Evolutionary conservation across 2,329 filamentous ascomycete species (phyloP).

Genomic region (Diplodia mutila): DNA sequence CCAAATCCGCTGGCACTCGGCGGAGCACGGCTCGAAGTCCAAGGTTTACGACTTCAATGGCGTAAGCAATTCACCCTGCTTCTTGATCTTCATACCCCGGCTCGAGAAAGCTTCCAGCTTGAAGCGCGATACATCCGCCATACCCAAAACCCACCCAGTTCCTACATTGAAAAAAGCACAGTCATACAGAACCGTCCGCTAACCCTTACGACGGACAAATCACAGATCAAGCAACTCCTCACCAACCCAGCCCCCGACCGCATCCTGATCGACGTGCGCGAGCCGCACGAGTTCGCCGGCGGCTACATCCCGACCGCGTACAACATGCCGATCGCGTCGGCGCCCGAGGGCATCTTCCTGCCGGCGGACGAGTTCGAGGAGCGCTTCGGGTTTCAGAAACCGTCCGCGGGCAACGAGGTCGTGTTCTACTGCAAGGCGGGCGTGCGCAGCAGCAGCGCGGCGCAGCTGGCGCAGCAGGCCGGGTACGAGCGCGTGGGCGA

Average conservation of each 20-base stretch:
- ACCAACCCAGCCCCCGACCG: not conserved
- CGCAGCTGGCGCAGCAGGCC: conserved; percentile 72
- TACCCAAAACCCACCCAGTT: not conserved
- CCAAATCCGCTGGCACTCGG: conserved; percentile 14
- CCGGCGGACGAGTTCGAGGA: conserved; percentile 78
- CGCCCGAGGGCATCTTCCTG: conserved; percentile 80
- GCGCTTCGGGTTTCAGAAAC: conserved; percentile 76
- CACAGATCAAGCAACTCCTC: conserved; percentile 9
- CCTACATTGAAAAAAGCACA: not conserved
- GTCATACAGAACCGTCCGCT: not conserved
- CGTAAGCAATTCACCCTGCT: not conserved
- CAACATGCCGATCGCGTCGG: conserved; percentile 78
- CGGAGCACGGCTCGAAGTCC: conserved; percentile 17
- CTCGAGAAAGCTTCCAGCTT: not conserved
- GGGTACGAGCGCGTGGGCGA: conserved; percentile 75
- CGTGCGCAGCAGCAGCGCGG: conserved; percentile 77
- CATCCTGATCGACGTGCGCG: conserved; percentile 63
- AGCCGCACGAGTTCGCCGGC: conserved; percentile 66
- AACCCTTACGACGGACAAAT: not conserved
- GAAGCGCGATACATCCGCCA: not conserved
- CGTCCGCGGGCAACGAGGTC: conserved; percentile 57
- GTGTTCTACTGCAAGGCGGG: conserved; percentile 95
- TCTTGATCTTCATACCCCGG: not conserved
- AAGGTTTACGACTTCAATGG: conserved; percentile 22
- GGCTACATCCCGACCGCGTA: conserved; percentile 79